Evolutionary conservation across 2,329 filamentous ascomycete genomes (phyloP), one percentile per base, ranked within the genome.

Genomic region (Seiridium cupressi): DNA sequence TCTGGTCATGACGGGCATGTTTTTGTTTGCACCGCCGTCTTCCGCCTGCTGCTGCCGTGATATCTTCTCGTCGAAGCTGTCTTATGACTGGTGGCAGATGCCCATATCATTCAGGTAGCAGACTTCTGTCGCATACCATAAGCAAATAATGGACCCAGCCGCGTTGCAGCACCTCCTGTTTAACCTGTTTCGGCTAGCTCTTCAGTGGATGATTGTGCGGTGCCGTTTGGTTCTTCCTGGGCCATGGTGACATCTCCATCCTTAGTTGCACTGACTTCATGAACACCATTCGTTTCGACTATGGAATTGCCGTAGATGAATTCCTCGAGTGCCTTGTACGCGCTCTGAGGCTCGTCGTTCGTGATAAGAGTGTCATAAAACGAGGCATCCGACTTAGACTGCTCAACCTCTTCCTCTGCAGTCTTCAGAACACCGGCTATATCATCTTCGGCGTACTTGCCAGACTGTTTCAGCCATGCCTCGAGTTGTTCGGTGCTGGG

Each of bases 331-430:
- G 77, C 72, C 57, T 78, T 72, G 65, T 79, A 84, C 1, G 81
- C 77, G 44, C 72, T 74, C 35, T 84, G 81, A 42, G 84, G 62
- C 61, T 83, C 77, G 60, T 81, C 81, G 60, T 84, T 84, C 46
- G 78, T 74, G 32, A 86, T 76, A 36, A 81, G 72, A 63, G 77
- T 78, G 60, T 86, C 82, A 64, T 84, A 82, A 4, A 80, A 74
- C 9, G 51, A 51, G 1, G 75, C 79, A 18, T 76, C 76, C 0
- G 75, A 66, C 62, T 76, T 74, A 3, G 81, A 75, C 63, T 83
- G 77, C 57, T 81, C 74, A 11, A 78, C 65, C 40, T 80, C 74
- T 32, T 73, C 70, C 55, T 71, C 64, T 0, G 78, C 76, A 13
- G 68, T 62, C 49, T 74, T 74, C 8, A 85, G 67, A 40, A 77